Conservation (phyloP, 2,329 filamentous ascomycete genomes). For the Metarhizium humberi region DNA sequence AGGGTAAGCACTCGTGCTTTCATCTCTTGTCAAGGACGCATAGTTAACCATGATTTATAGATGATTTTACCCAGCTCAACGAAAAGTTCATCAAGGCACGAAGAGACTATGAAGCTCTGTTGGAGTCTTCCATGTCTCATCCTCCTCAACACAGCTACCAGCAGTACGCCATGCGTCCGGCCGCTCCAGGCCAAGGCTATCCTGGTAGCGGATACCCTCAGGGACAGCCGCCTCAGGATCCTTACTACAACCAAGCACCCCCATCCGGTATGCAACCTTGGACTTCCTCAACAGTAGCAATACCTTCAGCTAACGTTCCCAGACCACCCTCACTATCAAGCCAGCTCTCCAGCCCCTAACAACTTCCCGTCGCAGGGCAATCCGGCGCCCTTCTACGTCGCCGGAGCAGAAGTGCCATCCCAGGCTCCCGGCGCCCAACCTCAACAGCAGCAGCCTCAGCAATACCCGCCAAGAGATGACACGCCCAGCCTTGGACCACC, state of each 20-base stretch:
- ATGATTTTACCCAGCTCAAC: slow-evolving; percentile 96
- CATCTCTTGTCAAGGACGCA: not conserved
- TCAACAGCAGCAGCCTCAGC: slow-evolving; percentile 28
- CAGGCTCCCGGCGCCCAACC: slow-evolving; percentile 21
- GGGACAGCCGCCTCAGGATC: slow-evolving; percentile 43
- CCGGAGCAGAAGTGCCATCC: slow-evolving; percentile 45
- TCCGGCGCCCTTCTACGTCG: slow-evolving; percentile 57
- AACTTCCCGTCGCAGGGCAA: slow-evolving; percentile 14
- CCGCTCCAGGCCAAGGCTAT: slow-evolving; percentile 37
- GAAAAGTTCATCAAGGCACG: slow-evolving; percentile 99
- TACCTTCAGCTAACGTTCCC: slow-evolving; percentile 17
- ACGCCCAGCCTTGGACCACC: slow-evolving; percentile 32
- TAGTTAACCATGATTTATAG: slow-evolving; percentile 31
- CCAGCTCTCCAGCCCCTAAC: slow-evolving; percentile 39
- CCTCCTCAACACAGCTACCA: slow-evolving; percentile 73
- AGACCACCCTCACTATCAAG: slow-evolving; percentile 37
- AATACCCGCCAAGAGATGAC: slow-evolving; percentile 43
- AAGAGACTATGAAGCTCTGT: slow-evolving; percentile 88
- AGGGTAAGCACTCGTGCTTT: slow-evolving; percentile 47
- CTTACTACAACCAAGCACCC: slow-evolving; percentile 56
- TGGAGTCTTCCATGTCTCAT: slow-evolving; percentile 94
- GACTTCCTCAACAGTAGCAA: not conserved
- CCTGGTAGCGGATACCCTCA: slow-evolving; percentile 30
- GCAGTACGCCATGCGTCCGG: slow-evolving; percentile 50
- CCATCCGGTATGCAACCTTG: slow-evolving; percentile 16